These are phyloP conservation scores for Zopfochytrium polystomum DNA, from an alignment of 371 early-diverging fungal genomes.

Conservation along the genomic window DNA sequence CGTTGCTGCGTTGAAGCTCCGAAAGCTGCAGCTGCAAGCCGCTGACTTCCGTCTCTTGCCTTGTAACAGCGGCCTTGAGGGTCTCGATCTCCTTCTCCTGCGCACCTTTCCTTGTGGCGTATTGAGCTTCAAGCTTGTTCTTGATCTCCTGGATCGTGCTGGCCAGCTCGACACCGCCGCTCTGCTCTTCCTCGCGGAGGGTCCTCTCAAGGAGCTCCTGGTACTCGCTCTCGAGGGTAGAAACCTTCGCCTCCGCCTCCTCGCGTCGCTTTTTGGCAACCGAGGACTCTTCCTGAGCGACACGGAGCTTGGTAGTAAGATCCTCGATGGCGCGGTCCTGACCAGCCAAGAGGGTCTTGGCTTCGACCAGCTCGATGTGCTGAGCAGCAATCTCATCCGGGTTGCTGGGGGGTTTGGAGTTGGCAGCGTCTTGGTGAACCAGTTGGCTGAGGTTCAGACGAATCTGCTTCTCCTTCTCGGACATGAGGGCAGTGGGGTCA, in stretches of 20 bases:
- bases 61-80: conserved; percentile 60
- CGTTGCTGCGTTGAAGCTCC: conserved; percentile 61
- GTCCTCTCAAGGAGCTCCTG: conserved; percentile 91
- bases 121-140: conserved; percentile 82
- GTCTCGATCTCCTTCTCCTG: conserved; percentile 80
- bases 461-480: conserved; percentile 73
- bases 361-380: conserved; percentile 75
- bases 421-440: conserved; percentile 55
- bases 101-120: conserved; percentile 67
- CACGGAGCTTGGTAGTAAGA: conserved; percentile 38
- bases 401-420: conserved; percentile 36
- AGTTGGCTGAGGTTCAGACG: conserved; percentile 67
- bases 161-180: conserved; percentile 52
- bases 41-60: conserved; percentile 68
- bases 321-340: conserved; percentile 67
- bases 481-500: conserved; percentile 68
- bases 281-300: conserved; percentile 54
- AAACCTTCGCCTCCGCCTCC: conserved; percentile 73
- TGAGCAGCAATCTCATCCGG: conserved; percentile 71
- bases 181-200: conserved; percentile 84
- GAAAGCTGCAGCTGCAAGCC: too few relatives aligned
- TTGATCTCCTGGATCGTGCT: conserved; percentile 76
- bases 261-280: conserved; percentile 58
- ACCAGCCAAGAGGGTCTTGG: conserved; percentile 63
- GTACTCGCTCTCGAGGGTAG: conserved; percentile 78